A percentile compares a stretch with the other conserved stretches of the same genome.
Evolutionary conservation across 331 rosid genomes (phyloP).

Genomic region (Malus hybrid): DNA sequence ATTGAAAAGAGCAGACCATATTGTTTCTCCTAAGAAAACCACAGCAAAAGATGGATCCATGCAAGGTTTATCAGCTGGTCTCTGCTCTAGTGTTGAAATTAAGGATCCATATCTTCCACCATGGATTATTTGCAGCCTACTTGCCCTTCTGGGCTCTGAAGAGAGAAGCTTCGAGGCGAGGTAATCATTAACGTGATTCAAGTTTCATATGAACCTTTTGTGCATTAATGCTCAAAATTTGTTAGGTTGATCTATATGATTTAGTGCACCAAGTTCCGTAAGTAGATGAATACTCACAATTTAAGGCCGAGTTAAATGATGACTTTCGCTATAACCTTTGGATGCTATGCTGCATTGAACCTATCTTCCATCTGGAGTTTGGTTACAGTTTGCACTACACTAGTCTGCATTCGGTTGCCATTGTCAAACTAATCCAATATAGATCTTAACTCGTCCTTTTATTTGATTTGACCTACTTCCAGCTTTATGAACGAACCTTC

Average conservation of each 20-base stretch:
- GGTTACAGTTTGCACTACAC: background rate
- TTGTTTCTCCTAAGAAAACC: conserved; percentile 34
- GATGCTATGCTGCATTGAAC: background rate
- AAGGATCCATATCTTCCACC: conserved; percentile 78
- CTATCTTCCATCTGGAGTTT: background rate
- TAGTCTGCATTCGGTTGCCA: background rate
- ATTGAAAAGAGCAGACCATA: conserved; percentile 49
- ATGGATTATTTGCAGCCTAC: conserved; percentile 57
- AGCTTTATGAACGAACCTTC: conserved; percentile 57
- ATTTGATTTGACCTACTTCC: conserved; percentile 24
- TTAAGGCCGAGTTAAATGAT: background rate
- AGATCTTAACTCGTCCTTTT: background rate
- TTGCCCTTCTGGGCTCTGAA: conserved; percentile 53
- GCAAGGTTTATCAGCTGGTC: conserved; percentile 24
- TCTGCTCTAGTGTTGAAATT: conserved; percentile 63
- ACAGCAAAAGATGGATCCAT: conserved; percentile 28
- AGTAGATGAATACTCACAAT: background rate
- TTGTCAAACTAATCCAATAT: background rate
- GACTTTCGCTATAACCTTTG: background rate
- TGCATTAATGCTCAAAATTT: background rate
- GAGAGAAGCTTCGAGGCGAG: conserved; percentile 81
- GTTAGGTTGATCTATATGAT: background rate
- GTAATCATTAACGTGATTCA: conserved; percentile 15
- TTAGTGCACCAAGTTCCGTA: background rate
- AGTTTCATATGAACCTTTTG: background rate